These are phyloP conservation scores for Geranium brycei DNA, from an alignment of 345 rosid genomes.

Conservation along the genomic window DNA sequence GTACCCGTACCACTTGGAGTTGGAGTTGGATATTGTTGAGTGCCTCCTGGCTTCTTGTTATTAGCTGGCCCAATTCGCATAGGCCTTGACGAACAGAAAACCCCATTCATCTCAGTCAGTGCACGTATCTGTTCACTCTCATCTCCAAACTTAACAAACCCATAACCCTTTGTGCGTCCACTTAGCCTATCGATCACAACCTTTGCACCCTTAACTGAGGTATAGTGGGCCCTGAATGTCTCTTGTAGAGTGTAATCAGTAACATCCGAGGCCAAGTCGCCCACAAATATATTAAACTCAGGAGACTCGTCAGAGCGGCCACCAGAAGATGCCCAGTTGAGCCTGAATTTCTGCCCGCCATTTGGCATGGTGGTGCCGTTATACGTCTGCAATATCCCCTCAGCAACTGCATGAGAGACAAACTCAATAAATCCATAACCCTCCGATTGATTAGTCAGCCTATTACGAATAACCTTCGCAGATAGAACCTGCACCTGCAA, in stretches of 20 bases:
- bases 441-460: too few relatives aligned
- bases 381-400: constrained; percentile 15
- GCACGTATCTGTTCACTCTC: constrained; percentile 77
- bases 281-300: constrained; percentile 71
- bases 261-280: constrained; percentile 92
- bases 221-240: constrained; percentile 57
- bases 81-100: constrained; percentile 74
- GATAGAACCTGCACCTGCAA: constrained; percentile 26
- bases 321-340: constrained; percentile 69
- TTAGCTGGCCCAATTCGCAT: constrained; percentile 84
- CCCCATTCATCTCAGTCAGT: constrained; percentile 88
- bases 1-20: constrained; percentile 22
- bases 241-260: constrained; percentile 74
- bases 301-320: constrained; percentile 59
- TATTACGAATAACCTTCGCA: not conserved
- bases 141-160: constrained; percentile 78
- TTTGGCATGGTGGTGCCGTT: constrained; percentile 64
- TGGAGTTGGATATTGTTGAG: constrained; percentile 41
- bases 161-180: constrained; percentile 79
- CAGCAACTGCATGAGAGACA: too few relatives aligned
- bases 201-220: constrained; percentile 72
- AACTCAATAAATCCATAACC: too few relatives aligned
- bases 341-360: constrained; percentile 57
- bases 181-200: constrained; percentile 87
- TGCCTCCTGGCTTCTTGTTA: constrained; percentile 45